These are phyloP conservation scores for Conticribra weissflogii DNA, from an alignment of 108 stramenopile species.

Conservation along the genomic window DNA sequence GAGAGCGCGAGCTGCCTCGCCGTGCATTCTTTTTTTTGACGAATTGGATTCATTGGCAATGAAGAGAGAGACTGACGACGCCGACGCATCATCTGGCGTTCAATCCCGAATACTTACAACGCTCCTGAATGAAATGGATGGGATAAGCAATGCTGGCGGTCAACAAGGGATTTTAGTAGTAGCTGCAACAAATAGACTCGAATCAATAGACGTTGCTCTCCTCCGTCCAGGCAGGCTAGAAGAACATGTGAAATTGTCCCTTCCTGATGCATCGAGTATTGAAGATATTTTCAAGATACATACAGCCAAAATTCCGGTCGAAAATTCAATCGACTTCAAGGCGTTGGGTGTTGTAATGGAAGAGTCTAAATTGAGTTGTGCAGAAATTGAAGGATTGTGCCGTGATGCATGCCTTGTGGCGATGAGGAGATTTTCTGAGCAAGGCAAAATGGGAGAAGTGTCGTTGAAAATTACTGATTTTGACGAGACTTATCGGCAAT, in stretches of 20 bases:
- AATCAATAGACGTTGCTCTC: slow-evolving; percentile 65
- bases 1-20: slow-evolving; percentile 82
- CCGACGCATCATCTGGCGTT: slow-evolving; percentile 55
- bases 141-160: slow-evolving; percentile 61
- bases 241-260: slow-evolving; percentile 57
- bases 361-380: slow-evolving; percentile 49
- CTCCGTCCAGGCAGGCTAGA: slow-evolving; percentile 60
- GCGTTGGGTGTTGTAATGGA: slow-evolving; percentile 37
- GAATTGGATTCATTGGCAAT: slow-evolving; percentile 96
- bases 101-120: slow-evolving; percentile 74
- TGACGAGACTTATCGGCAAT: slow-evolving; percentile 26
- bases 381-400: slow-evolving; percentile 73
- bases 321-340: slow-evolving; percentile 18
- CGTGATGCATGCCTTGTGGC: slow-evolving; percentile 68
- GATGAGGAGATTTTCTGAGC: slow-evolving; percentile 36
- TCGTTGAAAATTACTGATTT: slow-evolving; percentile 29
- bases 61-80: slow-evolving; percentile 81
- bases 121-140: slow-evolving; percentile 88
- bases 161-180: slow-evolving; percentile 59
- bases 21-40: slow-evolving; percentile 96
- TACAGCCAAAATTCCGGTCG: slow-evolving; percentile 40
- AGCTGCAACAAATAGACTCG: slow-evolving; percentile 73
- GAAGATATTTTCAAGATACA: slow-evolving; percentile 56
- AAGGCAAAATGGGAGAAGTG: slow-evolving; percentile 9
- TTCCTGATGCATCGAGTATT: slow-evolving; percentile 54